phyloP scores from a whole-genome alignment of 345 rosid species.

The Hibiscus tridactylites region DNA sequence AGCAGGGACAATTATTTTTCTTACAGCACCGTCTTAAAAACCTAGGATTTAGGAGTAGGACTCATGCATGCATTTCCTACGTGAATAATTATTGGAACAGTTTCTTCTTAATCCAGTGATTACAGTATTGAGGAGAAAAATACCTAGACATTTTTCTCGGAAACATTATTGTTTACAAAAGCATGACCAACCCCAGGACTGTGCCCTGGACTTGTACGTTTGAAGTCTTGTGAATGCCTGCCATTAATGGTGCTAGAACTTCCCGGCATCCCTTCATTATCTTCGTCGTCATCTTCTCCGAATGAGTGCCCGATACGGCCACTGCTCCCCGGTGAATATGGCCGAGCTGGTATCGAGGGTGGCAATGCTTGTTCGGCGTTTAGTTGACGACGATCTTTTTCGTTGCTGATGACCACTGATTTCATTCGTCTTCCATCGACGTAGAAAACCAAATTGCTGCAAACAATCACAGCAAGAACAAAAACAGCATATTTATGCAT shows the following conservation, averaged over 20 bases:
- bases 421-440: constrained; percentile 28
- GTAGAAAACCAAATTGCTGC: constrained; percentile 13
- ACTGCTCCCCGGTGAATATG: constrained; percentile 32
- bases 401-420: not conserved
- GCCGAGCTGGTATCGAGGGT: not conserved
- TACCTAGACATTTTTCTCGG: not conserved
- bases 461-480: constrained; percentile 19
- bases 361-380: not conserved
- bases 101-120: not conserved
- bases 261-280: not conserved
- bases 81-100: not conserved
- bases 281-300: not conserved
- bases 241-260: not conserved
- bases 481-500: constrained; percentile 5
- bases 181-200: constrained; percentile 21
- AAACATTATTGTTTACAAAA: not conserved
- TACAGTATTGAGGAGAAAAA: not conserved
- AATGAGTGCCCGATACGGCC: constrained; percentile 28
- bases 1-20: not conserved
- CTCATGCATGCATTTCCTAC: not conserved
- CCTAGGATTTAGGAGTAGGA: not conserved
- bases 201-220: constrained; percentile 37
- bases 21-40: not conserved
- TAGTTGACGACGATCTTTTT: not conserved
- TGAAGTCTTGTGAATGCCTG: constrained; percentile 21